These are phyloP conservation scores for Xylaria digitata DNA, from an alignment of 2,329 filamentous ascomycete species.

Conservation along the genomic window DNA sequence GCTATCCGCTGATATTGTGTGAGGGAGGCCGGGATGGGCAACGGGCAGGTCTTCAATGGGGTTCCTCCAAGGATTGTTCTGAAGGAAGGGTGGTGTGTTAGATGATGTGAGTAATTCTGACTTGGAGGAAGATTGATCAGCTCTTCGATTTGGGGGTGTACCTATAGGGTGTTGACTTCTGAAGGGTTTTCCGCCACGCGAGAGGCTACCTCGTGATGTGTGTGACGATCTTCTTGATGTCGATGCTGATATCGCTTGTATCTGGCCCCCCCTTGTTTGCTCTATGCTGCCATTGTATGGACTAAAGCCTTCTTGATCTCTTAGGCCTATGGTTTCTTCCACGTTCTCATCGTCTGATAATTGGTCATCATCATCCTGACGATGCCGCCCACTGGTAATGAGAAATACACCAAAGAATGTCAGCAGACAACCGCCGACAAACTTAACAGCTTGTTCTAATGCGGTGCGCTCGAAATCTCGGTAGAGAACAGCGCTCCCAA, in stretches of 20 bases:
- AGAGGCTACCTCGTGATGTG: conserved; percentile 60
- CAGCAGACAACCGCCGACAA: conserved; percentile 87
- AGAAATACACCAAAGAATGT: conserved; percentile 98
- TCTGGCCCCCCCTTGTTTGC: conserved; percentile 23
- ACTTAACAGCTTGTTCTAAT: conserved; percentile 79
- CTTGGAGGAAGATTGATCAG: conserved; percentile 49
- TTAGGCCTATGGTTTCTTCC: conserved; percentile 72
- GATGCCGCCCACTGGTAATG: conserved; percentile 85
- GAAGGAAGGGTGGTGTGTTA: conserved; percentile 54
- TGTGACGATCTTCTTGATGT: conserved; percentile 62
- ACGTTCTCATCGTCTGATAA: conserved; percentile 68
- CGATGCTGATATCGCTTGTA: conserved; percentile 36
- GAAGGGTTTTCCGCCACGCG: conserved; percentile 53
- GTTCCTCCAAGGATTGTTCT: conserved; percentile 59
- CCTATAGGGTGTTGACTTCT: conserved; percentile 51
- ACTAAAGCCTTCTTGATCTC: conserved; percentile 57
- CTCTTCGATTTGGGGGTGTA: conserved; percentile 52
- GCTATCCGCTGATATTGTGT: conserved; percentile 49
- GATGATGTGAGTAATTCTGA: conserved; percentile 47
- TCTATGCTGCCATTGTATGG: conserved; percentile 49
- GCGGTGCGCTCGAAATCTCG: conserved; percentile 92
- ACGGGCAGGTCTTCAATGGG: conserved; percentile 47
- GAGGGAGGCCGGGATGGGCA: conserved; percentile 52
- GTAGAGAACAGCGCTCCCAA: conserved; percentile 92
- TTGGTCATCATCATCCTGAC: conserved; percentile 68